phyloP scores from a whole-genome alignment of 768 basidiomycete species.

The Favolaschia claudopus region DNA sequence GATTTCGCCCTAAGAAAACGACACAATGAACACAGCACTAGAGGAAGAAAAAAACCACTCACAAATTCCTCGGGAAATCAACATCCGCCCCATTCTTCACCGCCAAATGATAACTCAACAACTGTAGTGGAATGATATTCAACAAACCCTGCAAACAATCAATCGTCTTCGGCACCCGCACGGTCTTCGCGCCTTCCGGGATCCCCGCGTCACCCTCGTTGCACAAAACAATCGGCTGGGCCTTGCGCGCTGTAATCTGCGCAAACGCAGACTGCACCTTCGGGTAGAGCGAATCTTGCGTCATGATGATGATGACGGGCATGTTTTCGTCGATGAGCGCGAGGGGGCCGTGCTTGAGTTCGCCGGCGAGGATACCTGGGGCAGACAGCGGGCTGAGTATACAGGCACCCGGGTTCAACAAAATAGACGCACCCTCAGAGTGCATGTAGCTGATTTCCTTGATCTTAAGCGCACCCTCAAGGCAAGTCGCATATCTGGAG shows the following conservation, averaged over 20 bases:
- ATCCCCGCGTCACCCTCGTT: constrained; percentile 91
- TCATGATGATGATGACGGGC: constrained; percentile 99
- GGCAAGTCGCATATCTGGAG: constrained; percentile 87
- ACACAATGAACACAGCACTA: constrained; percentile 14
- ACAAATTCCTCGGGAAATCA: constrained; percentile 96
- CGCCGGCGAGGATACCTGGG: constrained; percentile 92
- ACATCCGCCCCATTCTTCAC: constrained; percentile 97
- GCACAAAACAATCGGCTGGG: constrained; percentile 93
- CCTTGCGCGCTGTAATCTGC: constrained; percentile 98
- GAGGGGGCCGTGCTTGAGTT: constrained; percentile 98
- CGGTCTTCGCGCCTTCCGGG: constrained; percentile 77
- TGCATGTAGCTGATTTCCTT: constrained; percentile 98
- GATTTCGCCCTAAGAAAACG: constrained; percentile 68
- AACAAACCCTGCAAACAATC: constrained; percentile 95
- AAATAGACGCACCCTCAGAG: constrained; percentile 63
- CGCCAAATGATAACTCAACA: constrained; percentile 95
- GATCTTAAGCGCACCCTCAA: constrained; percentile 98
- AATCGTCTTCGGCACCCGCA: constrained; percentile 93
- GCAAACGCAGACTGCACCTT: constrained; percentile 97
- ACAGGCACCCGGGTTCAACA: background rate
- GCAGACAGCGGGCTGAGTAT: constrained; percentile 7
- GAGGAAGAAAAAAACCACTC: constrained; percentile 6
- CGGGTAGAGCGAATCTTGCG: constrained; percentile 96
- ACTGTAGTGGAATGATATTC: constrained; percentile 96
- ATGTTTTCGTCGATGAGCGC: constrained; percentile 98